Conservation (phyloP, 176 grass and related monocot genomes). For the Oryza meyeriana region DNA sequence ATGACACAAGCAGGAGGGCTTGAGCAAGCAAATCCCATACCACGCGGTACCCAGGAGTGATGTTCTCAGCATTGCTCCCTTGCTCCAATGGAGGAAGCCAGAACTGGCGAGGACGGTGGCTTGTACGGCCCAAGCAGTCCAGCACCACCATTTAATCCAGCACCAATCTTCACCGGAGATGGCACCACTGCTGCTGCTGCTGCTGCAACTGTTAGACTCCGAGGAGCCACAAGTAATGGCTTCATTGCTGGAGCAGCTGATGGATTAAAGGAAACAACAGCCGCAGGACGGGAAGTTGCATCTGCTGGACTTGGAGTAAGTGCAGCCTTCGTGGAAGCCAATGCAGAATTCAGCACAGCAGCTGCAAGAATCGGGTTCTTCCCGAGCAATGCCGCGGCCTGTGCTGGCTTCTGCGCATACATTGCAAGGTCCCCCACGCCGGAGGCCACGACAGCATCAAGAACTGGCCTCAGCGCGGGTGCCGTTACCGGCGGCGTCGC, state of each 20-base stretch:
- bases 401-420: slow-evolving; percentile 41
- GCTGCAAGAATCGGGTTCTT: slow-evolving; percentile 61
- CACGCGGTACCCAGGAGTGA: background rate
- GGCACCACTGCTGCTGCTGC: background rate
- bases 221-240: background rate
- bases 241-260: background rate
- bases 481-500: background rate
- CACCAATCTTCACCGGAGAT: background rate
- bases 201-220: background rate
- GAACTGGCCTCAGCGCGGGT: slow-evolving; percentile 13
- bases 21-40: background rate
- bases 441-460: slow-evolving; percentile 16
- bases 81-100: background rate
- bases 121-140: slow-evolving; percentile 35
- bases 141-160: background rate
- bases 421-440: slow-evolving; percentile 39
- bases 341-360: slow-evolving; percentile 42
- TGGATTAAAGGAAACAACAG: background rate
- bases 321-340: background rate
- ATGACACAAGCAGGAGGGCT: background rate
- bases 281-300: background rate
- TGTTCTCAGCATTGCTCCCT: background rate
- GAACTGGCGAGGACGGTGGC: background rate
- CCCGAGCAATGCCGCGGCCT: slow-evolving; percentile 47
- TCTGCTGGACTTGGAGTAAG: background rate